These are phyloP conservation scores for Starmerella bacillaris DNA, from an alignment of 805 yeast genomes.

Conservation along the genomic window DNA sequence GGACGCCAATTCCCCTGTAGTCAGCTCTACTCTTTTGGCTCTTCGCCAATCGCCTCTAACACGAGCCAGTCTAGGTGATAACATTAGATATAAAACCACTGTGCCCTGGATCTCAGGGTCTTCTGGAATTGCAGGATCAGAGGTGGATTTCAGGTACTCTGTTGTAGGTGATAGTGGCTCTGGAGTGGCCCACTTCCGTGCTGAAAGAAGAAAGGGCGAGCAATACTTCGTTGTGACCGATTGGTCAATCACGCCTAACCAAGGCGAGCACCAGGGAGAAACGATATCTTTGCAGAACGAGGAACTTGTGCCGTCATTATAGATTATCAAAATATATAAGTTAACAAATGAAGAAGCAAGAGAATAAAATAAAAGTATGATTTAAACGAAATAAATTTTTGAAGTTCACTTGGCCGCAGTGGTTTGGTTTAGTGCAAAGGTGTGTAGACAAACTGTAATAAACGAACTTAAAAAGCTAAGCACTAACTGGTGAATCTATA, in stretches of 20 bases:
- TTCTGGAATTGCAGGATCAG: slow-evolving; percentile 66
- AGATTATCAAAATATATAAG: too few species aligned
- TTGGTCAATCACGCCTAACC: slow-evolving; percentile 43
- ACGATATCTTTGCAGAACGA: slow-evolving; percentile 35
- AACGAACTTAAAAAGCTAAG: too few species aligned
- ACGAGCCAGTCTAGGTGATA: slow-evolving; percentile 47
- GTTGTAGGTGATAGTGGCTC: slow-evolving; percentile 47
- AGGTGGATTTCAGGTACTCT: slow-evolving; percentile 51
- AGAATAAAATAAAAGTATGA: too few species aligned
- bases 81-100: slow-evolving; percentile 52
- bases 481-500: too few species aligned
- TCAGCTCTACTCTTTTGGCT: slow-evolving; percentile 70
- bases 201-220: slow-evolving; percentile 44
- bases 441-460: background rate
- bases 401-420: too few species aligned
- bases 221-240: slow-evolving; percentile 41
- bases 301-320: slow-evolving; percentile 23
- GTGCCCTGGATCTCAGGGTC: slow-evolving; percentile 85
- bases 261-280: slow-evolving; percentile 20
- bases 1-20: slow-evolving; percentile 74
- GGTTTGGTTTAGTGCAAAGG: background rate
- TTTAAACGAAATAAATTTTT: too few species aligned
- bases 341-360: too few species aligned
- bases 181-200: slow-evolving; percentile 43
- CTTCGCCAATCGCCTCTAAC: slow-evolving; percentile 58